Evolutionary conservation across 495 filamentous ascomycete genomes (phyloP).

Genomic region (Xylona heveae): DNA sequence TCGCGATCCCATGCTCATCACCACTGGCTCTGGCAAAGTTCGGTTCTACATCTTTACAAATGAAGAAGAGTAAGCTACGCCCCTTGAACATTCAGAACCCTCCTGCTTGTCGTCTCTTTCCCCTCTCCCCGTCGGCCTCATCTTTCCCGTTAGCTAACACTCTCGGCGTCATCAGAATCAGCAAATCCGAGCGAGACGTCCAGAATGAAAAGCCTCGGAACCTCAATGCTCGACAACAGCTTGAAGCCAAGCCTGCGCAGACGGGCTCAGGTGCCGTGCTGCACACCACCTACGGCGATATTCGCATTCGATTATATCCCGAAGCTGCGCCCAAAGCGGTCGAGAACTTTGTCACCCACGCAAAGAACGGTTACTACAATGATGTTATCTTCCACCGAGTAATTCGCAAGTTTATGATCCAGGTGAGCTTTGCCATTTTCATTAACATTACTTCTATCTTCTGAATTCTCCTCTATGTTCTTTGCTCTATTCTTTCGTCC

Average conservation of each 20-base stretch:
- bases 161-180: constrained; percentile 18
- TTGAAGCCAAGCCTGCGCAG: constrained; percentile 38
- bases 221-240: constrained; percentile 21
- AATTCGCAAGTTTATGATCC: constrained; percentile 97
- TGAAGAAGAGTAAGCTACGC: constrained; percentile 37
- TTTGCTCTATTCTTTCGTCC: background rate
- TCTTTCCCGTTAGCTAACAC: constrained; percentile 7
- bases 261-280: constrained; percentile 62
- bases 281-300: constrained; percentile 88
- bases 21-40: constrained; percentile 67
- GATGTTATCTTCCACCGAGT: constrained; percentile 93
- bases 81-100: no score
- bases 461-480: no score
- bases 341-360: constrained; percentile 95
- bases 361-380: constrained; percentile 83
- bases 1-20: constrained; percentile 73
- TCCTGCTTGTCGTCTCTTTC: no score
- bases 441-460: no score
- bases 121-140: constrained; percentile 2
- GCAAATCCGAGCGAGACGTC: constrained; percentile 70
- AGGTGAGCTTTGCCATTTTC: no score
- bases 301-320: constrained; percentile 83
- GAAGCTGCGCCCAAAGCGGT: constrained; percentile 84
- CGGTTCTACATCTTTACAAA: constrained; percentile 99
- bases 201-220: constrained; percentile 80